These are phyloP conservation scores for Trichoderma atrobrunneum DNA, from an alignment of 2,329 filamentous ascomycete genomes.

Conservation along the genomic window DNA sequence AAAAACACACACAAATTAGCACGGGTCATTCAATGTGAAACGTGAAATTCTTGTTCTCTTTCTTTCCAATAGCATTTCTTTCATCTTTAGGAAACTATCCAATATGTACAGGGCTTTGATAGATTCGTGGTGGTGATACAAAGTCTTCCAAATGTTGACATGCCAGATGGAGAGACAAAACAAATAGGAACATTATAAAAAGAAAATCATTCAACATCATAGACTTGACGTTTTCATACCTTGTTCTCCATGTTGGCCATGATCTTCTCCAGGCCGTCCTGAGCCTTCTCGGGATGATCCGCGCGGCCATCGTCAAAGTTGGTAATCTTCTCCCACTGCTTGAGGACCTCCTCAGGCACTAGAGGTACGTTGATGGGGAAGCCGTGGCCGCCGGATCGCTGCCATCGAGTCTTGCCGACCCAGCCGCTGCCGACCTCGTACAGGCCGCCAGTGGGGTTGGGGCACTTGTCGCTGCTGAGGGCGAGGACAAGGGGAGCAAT, in stretches of 20 bases:
- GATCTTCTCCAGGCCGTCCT: conserved; percentile 73
- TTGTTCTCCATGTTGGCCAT: conserved; percentile 73
- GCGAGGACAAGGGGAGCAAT: conserved; percentile 90
- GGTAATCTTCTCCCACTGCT: conserved; percentile 73
- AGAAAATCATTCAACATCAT: background rate
- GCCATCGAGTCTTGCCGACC: conserved; percentile 90
- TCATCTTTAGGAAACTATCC: conserved; percentile 12
- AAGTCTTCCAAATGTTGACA: background rate
- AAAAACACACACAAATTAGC: conserved; percentile 26
- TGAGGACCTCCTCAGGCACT: conserved; percentile 78
- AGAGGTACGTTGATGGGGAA: conserved; percentile 85
- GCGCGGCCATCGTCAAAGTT: conserved; percentile 85
- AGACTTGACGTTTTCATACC: conserved; percentile 8
- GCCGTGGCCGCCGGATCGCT: conserved; percentile 81
- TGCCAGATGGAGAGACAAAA: background rate
- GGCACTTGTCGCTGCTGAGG: conserved; percentile 80
- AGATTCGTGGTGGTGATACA: conserved; percentile 6
- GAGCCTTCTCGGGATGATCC: conserved; percentile 77
- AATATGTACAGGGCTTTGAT: conserved; percentile 19
- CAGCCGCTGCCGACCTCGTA: conserved; percentile 96
- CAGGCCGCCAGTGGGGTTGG: conserved; percentile 78
- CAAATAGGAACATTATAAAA: background rate
- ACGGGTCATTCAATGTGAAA: background rate
- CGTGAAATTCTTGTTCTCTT: background rate
- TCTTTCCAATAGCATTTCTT: conserved; percentile 7